Evolutionary conservation across 2,329 filamentous ascomycete species (phyloP), one percentile per base, ranked within the genome.

Genomic region (Samsoniella hepiali): DNA sequence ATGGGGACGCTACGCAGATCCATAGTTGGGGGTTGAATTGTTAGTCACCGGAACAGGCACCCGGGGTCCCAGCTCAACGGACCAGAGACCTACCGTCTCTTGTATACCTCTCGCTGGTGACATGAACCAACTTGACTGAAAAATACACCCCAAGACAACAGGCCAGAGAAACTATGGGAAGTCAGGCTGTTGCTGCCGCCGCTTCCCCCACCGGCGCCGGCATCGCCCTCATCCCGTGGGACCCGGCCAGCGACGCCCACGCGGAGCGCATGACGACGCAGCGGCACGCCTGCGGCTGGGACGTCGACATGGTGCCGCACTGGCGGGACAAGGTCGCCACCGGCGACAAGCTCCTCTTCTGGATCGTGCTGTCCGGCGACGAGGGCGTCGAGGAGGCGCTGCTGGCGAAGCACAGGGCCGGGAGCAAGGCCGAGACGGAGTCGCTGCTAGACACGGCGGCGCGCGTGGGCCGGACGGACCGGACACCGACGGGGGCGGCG

Each of bases 221-320:
- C 55, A 66, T 79, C 15, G 54, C 71, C 62, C 72, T 82, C 45
- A 69, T 82, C 27, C 79, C 79, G 9, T 82, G 77, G 76, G 79
- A 83, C 63, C 70, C 76, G 10, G 68, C 66, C 17, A 77, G 73
- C 51, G 70, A 72, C 9, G 69, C 70, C n/a, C 80, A 82, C 61
- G 69, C 73, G 40, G 65, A 76, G 62, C 72, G 80, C 44, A 69
- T 82, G 68, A 69, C 74, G 45, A 72, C 76, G 34, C 80, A 82
- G 68, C 76, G 80, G 15, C 67, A 80, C 13, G 75, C 76, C 3
- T 82, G 80, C 65, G 78, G 78, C 17, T 82, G 80, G 80, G 72
- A 75, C 47, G 62, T 67, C 13, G 72, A 79, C 4, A 67, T 73
- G 34, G 74, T 82, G 15, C 69, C 67, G 15, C 65, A 67, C 53